Conservation (phyloP, 768 basidiomycete species). For the Rhodocollybia butyracea region DNA sequence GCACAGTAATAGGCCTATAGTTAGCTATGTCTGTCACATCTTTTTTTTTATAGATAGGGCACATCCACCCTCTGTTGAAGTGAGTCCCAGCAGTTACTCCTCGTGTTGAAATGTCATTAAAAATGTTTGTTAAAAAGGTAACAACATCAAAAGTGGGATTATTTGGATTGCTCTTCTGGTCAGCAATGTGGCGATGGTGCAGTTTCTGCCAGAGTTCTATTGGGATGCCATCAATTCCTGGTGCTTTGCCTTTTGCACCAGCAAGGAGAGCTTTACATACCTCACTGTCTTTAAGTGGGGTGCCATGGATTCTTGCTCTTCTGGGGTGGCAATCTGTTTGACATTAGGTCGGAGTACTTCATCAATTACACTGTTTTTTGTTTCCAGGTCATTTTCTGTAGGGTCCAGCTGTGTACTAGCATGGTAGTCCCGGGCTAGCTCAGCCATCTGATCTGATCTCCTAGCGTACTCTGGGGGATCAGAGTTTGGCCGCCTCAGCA, state of each 20-base stretch:
- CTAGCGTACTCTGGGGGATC: no score
- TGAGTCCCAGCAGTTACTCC: conserved; percentile 9
- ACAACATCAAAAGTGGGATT: conserved; percentile 8
- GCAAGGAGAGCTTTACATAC: not conserved
- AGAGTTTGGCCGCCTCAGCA: no score
- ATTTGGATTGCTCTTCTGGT: not conserved
- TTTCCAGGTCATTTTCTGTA: not conserved
- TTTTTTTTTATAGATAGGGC: conserved; percentile 41
- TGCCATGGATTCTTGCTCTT: no score
- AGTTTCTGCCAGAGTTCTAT: conserved; percentile 3
- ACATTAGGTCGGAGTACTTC: not conserved
- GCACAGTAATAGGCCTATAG: conserved; percentile 34
- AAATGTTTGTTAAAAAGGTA: not conserved
- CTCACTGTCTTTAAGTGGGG: not conserved
- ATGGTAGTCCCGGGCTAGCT: not conserved
- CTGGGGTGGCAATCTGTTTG: not conserved
- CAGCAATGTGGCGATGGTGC: no score
- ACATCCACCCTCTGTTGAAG: conserved; percentile 33
- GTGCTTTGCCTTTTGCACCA: not conserved
- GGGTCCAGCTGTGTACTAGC: not conserved
- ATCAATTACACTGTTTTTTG: not conserved
- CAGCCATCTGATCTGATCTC: not conserved
- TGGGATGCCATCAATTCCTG: conserved; percentile 9
- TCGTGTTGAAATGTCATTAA: conserved; percentile 22
- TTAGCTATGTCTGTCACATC: conserved; percentile 26